Conservation (phyloP, 257 asterid species). For the Oldenlandia corymbosa region DNA sequence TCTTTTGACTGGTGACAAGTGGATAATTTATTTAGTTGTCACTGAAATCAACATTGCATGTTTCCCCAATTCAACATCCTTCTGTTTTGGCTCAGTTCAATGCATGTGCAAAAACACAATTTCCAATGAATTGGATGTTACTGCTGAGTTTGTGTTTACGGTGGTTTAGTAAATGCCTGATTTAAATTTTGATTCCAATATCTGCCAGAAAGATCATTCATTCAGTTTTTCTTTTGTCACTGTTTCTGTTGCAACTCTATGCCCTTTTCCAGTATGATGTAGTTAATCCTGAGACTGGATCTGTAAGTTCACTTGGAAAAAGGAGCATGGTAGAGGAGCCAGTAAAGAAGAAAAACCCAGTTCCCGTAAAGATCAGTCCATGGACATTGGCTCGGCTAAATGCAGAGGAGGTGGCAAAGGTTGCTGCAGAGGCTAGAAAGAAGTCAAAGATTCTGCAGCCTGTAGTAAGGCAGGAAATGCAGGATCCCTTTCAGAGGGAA, state of each 20-base stretch:
- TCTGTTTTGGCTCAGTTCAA: background rate
- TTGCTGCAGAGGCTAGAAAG: constrained; percentile 94
- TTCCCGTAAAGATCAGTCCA: constrained; percentile 89
- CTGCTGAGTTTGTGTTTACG: background rate
- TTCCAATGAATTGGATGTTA: background rate
- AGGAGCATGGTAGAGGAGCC: constrained; percentile 54
- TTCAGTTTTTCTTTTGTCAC: background rate
- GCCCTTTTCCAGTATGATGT: constrained; percentile 65
- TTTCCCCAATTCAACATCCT: background rate
- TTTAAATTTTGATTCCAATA: too few relatives aligned
- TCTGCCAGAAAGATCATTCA: background rate
- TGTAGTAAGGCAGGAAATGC: constrained; percentile 42
- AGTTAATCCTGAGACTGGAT: constrained; percentile 74
- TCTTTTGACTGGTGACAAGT: background rate
- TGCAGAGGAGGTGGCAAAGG: constrained; percentile 83
- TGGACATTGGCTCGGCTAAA: constrained; percentile 90
- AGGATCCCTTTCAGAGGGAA: constrained; percentile 44
- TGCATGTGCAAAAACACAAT: background rate
- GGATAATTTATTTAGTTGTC: background rate
- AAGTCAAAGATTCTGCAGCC: constrained; percentile 84
- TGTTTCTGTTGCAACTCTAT: background rate
- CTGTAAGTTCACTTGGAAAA: constrained; percentile 81
- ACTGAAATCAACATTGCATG: background rate
- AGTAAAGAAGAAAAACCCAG: constrained; percentile 62
- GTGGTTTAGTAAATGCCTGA: too few relatives aligned